A percentile compares a stretch with the other conserved stretches of the same genome.
phyloP scores from a whole-genome alignment of 73 alveolate genomes.

The Symbiodinium pilosum region DNA sequence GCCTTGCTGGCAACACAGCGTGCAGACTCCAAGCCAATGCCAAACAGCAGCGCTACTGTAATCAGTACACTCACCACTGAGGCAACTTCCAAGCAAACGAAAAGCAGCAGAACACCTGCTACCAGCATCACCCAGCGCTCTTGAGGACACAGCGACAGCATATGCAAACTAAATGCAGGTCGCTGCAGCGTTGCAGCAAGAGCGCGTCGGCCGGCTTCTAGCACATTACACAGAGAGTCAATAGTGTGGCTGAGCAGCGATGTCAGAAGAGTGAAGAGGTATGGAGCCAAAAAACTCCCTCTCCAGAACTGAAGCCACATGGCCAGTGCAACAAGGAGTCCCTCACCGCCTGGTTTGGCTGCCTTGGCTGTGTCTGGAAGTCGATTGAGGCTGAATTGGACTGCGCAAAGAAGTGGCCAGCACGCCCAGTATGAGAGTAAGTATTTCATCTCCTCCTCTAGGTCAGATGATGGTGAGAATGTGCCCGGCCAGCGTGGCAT shows the following conservation, averaged over 20 bases:
- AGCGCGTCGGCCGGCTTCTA: slow-evolving; percentile 32
- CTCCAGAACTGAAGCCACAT: slow-evolving; percentile 69
- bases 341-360: slow-evolving; percentile 33
- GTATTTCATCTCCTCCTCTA: slow-evolving; percentile 59
- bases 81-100: slow-evolving; percentile 67
- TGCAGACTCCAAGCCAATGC: slow-evolving; percentile 54
- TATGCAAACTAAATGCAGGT: slow-evolving; percentile 2
- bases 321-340: slow-evolving; percentile 49
- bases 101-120: slow-evolving; percentile 13
- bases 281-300: slow-evolving; percentile 70
- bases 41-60: slow-evolving; percentile 29
- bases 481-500: slow-evolving; percentile 15
- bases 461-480: slow-evolving; percentile 44
- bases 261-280: slow-evolving; percentile 30
- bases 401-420: slow-evolving; percentile 55
- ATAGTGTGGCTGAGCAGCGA: slow-evolving; percentile 35
- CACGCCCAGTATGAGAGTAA: slow-evolving; percentile 89
- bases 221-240: background rate
- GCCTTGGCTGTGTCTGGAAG: slow-evolving; percentile 9
- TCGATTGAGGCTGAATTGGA: slow-evolving; percentile 32
- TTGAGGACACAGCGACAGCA: slow-evolving; percentile 5
- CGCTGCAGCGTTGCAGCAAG: slow-evolving; percentile 25
- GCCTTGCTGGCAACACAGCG: slow-evolving; percentile 53
- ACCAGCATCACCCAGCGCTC: background rate
- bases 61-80: slow-evolving; percentile 62